phyloP scores from a whole-genome alignment of 2,329 filamentous ascomycete species.

The Aspergillus tamarii region DNA sequence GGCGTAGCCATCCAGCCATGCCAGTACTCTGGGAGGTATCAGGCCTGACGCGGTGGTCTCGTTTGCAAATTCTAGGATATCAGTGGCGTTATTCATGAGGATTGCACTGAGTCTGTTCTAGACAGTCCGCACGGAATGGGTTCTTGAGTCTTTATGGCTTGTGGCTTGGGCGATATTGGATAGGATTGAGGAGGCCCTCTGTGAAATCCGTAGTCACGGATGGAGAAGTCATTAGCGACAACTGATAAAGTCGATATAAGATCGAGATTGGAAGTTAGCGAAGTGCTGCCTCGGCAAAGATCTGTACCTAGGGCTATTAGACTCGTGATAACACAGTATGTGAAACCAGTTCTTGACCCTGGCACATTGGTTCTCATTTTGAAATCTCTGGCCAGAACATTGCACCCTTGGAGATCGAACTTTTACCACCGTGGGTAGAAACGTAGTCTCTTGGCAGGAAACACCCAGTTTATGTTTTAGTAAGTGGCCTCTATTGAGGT shows the following conservation, averaged over 20 bases:
- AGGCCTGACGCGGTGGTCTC: constrained; percentile 18
- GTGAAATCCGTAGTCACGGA: background rate
- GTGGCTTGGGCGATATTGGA: background rate
- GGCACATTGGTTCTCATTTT: background rate
- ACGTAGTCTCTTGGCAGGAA: background rate
- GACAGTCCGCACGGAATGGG: constrained; percentile 1
- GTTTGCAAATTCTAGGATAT: constrained; percentile 9
- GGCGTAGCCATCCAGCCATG: constrained; percentile 21
- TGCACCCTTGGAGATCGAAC: background rate
- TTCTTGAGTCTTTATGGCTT: background rate
- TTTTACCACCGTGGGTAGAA: background rate
- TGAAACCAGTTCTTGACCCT: background rate
- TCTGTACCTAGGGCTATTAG: background rate
- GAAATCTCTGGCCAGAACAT: background rate
- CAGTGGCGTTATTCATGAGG: constrained; percentile 5
- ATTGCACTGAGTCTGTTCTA: constrained; percentile 7
- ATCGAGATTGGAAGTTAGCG: background rate
- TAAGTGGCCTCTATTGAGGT: background rate
- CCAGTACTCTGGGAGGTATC: constrained; percentile 17
- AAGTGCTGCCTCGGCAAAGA: background rate
- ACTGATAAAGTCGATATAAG: constrained; percentile 8
- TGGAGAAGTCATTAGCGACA: constrained; percentile 3
- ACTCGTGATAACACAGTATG: background rate
- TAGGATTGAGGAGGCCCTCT: background rate
- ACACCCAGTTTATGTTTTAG: background rate